A percentile compares a stretch with the other conserved stretches of the same genome.
These are phyloP conservation scores for Fomitopsis pinicola DNA, from an alignment of 1,284 basidiomycete species.

Conservation along the genomic window DNA sequence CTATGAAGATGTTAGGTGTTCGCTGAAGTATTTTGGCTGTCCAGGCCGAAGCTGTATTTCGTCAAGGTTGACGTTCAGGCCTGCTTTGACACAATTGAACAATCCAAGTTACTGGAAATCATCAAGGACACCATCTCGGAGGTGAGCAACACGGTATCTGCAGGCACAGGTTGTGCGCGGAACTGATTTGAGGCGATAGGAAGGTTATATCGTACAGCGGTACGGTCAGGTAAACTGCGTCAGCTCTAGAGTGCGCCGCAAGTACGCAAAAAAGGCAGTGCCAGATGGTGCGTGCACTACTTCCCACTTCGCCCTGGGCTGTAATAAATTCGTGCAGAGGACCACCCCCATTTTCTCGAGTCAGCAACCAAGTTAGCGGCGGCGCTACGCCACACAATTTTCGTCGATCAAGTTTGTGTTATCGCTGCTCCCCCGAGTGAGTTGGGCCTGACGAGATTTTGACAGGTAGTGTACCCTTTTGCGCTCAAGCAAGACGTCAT, in stretches of 20 bases:
- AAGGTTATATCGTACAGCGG: conserved; percentile 60
- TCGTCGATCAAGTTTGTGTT: conserved; percentile 74
- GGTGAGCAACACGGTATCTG: conserved; percentile 33
- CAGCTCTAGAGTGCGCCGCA: conserved; percentile 48
- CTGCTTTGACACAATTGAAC: conserved; percentile 96
- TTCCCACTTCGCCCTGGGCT: too few relatives aligned
- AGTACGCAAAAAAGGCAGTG: conserved; percentile 57
- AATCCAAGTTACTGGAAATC: conserved; percentile 80
- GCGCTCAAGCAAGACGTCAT: conserved; percentile 61
- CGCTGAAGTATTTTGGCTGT: not conserved
- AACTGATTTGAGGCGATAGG: conserved; percentile 33
- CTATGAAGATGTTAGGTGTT: not conserved
- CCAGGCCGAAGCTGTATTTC: conserved; percentile 85
- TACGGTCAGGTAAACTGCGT: conserved; percentile 56
- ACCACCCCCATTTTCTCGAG: conserved; percentile 69
- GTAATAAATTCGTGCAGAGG: conserved; percentile 38
- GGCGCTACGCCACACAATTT: conserved; percentile 71
- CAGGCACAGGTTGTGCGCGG: too few relatives aligned
- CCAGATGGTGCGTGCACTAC: conserved; percentile 49
- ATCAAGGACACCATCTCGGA: conserved; percentile 70
- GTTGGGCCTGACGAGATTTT: not conserved
- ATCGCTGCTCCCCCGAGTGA: not conserved
- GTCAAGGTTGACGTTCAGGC: conserved; percentile 95
- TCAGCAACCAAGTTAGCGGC: conserved; percentile 65
- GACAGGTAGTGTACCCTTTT: conserved; percentile 55